A percentile compares a stretch with the other conserved stretches of the same genome.
Conservation (phyloP, 345 rosid genomes). For the Jatropha curcas region DNA sequence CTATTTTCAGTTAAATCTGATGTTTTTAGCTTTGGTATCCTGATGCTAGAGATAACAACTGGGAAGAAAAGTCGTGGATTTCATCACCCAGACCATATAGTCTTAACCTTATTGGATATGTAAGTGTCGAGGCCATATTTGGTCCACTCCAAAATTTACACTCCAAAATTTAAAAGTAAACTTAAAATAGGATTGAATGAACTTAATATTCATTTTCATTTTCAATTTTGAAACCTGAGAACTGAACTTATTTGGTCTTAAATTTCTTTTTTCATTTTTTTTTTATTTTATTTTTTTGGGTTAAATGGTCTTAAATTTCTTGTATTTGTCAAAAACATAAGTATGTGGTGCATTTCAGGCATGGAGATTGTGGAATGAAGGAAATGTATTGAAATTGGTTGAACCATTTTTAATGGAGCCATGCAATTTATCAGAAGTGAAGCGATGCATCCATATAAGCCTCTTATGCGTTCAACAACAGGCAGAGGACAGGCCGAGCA, state of each 20-base stretch:
- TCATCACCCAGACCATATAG: constrained; percentile 3
- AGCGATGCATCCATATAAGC: constrained; percentile 29
- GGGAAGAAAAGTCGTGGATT: constrained; percentile 21
- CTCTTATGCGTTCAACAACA: constrained; percentile 40
- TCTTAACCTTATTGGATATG: constrained; percentile 24
- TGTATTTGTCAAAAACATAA: no score
- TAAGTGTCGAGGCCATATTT: not conserved
- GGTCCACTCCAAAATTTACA: no score
- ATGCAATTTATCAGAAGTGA: constrained; percentile 3
- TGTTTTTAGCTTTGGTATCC: constrained; percentile 24
- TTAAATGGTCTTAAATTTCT: no score
- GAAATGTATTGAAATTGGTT: constrained; percentile 23
- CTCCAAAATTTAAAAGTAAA: no score
- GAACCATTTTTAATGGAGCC: constrained; percentile 11
- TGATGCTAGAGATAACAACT: constrained; percentile 16
- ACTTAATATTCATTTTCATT: no score
- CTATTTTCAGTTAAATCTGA: constrained; percentile 22
- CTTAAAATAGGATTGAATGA: no score
- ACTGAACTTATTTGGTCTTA: no score
- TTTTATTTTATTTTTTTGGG: not conserved
- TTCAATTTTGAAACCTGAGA: no score
- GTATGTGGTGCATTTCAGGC: constrained; percentile 25
- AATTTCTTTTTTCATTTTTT: not conserved
- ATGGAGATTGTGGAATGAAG: constrained; percentile 37
- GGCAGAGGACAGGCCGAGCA: constrained; percentile 36